phyloP scores from a whole-genome alignment of 148 eudicot species.

The Pharnaceum exiguum region DNA sequence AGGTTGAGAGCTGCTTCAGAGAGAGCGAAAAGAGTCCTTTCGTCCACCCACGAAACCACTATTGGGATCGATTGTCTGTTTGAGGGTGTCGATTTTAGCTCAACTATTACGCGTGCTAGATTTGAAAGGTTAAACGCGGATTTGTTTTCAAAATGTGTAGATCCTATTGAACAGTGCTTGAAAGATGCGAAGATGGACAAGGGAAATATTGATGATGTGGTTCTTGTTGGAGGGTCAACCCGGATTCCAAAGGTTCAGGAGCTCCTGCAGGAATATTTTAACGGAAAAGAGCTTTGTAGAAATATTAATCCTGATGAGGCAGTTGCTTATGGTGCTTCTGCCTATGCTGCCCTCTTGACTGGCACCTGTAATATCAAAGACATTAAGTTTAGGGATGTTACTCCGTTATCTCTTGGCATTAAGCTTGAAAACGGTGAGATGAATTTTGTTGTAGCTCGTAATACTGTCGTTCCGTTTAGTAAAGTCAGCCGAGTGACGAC shows the following conservation, averaged over 20 bases:
- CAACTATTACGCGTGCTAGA: constrained; percentile 6
- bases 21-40: constrained; percentile 1
- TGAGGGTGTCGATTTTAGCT: constrained; percentile 16
- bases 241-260: constrained; percentile 15
- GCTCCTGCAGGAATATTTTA: background rate
- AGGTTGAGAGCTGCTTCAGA: constrained; percentile 3
- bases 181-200: background rate
- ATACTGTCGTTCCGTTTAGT: too few relatives aligned
- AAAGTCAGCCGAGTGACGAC: too few relatives aligned
- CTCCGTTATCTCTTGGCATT: constrained; percentile 1
- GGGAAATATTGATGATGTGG: constrained; percentile 1
- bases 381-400: background rate
- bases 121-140: constrained; percentile 7
- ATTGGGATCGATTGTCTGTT: constrained; percentile 5
- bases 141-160: background rate
- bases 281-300: background rate
- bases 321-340: constrained; percentile 23
- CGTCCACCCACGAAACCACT: background rate
- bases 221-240: constrained; percentile 23
- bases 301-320: constrained; percentile 11
- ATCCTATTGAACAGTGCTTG: background rate
- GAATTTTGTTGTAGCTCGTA: background rate
- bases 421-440: background rate
- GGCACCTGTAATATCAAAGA: background rate
- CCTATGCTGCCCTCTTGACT: constrained; percentile 5